Conservation (phyloP, 2,329 filamentous ascomycete genomes). For the Pyrenophora seminiperda region DNA sequence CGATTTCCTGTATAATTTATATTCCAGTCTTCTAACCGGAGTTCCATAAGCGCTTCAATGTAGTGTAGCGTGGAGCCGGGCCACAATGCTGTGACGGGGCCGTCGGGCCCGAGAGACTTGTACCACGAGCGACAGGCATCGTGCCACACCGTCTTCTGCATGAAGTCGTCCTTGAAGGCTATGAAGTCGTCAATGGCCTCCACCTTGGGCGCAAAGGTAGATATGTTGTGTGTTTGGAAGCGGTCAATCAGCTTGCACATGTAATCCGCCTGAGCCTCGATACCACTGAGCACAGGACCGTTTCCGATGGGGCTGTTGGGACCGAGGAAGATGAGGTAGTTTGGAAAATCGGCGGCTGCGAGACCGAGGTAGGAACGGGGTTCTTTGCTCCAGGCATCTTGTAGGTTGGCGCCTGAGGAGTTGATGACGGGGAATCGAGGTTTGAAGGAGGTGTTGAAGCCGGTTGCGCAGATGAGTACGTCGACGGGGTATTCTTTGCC, state of each 20-base stretch:
- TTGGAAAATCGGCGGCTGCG: constrained; percentile 55
- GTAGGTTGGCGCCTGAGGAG: constrained; percentile 48
- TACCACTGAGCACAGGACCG: constrained; percentile 51
- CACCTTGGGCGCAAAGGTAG: constrained; percentile 51
- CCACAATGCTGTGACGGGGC: constrained; percentile 50
- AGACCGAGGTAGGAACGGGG: constrained; percentile 54
- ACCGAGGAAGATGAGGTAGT: constrained; percentile 52
- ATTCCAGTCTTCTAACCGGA: constrained; percentile 56
- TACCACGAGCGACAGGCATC: constrained; percentile 55
- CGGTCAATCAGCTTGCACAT: constrained; percentile 58
- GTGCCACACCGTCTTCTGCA: constrained; percentile 54
- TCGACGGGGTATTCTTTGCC: constrained; percentile 45
- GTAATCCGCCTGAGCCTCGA: constrained; percentile 57
- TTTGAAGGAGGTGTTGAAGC: constrained; percentile 49
- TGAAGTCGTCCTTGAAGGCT: constrained; percentile 53
- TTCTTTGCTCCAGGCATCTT: constrained; percentile 51
- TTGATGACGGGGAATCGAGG: constrained; percentile 55
- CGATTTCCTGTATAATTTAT: constrained; percentile 47
- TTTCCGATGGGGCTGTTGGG: constrained; percentile 52
- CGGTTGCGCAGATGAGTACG: constrained; percentile 46
- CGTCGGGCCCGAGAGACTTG: constrained; percentile 41
- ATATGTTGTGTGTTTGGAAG: constrained; percentile 56
- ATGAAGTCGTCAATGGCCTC: constrained; percentile 59
- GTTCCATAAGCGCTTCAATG: constrained; percentile 54
- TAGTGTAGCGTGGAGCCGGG: constrained; percentile 57